These are phyloP conservation scores for Stereum hirsutum DNA, from an alignment of 1,284 basidiomycete genomes.

Conservation along the genomic window DNA sequence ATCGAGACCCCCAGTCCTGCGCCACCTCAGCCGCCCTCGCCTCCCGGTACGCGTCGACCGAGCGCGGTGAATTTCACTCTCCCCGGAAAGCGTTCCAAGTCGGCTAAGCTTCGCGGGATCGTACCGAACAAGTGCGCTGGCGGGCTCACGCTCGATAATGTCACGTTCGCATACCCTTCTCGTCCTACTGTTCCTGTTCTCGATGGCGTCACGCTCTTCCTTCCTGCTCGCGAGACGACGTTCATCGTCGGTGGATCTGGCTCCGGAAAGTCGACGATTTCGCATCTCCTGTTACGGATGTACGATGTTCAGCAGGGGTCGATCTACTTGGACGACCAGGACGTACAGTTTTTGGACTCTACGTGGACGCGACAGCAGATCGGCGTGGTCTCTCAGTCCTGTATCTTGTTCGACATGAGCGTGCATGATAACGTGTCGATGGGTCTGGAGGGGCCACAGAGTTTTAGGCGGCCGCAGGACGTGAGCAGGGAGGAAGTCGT, in stretches of 20 bases:
- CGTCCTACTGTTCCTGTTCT: constrained; percentile 59
- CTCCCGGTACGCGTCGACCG: constrained; percentile 6
- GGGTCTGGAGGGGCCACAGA: constrained; percentile 51
- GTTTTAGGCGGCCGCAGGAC: constrained; percentile 27
- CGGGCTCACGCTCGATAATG: constrained; percentile 68
- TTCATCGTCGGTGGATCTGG: constrained; percentile 92
- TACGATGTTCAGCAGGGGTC: constrained; percentile 58
- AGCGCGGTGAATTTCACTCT: constrained; percentile 16
- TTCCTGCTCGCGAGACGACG: constrained; percentile 82
- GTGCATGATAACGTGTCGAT: constrained; percentile 89
- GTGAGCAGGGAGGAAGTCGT: constrained; percentile 68
- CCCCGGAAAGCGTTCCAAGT: constrained; percentile 16
- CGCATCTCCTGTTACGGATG: constrained; percentile 73
- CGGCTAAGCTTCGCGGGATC: constrained; percentile 46
- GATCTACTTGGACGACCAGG: constrained; percentile 80
- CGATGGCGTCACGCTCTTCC: constrained; percentile 57
- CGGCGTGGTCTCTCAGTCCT: constrained; percentile 72
- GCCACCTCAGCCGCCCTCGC: constrained; percentile 1
- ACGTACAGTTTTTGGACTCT: constrained; percentile 69
- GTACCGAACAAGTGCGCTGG: constrained; percentile 54
- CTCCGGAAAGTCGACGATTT: constrained; percentile 90
- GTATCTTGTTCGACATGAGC: constrained; percentile 73
- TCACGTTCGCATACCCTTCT: constrained; percentile 86
- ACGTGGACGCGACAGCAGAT: constrained; percentile 67
- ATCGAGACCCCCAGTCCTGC: constrained; percentile 31